Base-by-base conservation (phyloP, 2,329 filamentous ascomycete genomes). In the Diaporthe australafricana region DNA sequence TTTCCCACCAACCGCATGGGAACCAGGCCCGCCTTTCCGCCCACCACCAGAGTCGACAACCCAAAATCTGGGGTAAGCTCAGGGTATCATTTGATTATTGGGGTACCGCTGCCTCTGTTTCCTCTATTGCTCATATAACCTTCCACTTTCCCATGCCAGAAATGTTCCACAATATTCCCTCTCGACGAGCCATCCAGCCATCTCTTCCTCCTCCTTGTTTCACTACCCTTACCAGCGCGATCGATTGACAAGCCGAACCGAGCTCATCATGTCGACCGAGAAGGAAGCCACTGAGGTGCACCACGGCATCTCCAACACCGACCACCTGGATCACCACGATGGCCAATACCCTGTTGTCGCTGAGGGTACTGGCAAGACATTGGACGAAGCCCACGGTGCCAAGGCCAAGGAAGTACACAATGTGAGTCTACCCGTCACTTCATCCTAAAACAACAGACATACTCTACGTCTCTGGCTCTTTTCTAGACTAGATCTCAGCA, bases 381-480 rank as follows among this genome's bases (percentile, higher is more conserved):
- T 73, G 32, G 78, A 75, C 57, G 75, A 76, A 25, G 60, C 67
- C 22, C 76, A 77, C 5, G 81, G 80, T 38, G 81, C 81, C 27
- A 81, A 83, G 73, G 80, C 81, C 22, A 86, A 84, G 77, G 76
- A 76, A 50, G 83, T 84, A 45, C 79, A 80, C 75, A 85, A 84
- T 76, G 82, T 85, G 70, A 77, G 81, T 79, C 38, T n/a, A 11
- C 45, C 35, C 25, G 27, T n/a, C 17, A 16, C 32, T 8, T 27
- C 17, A 22, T 22, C 7, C 30, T 35, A 27, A 5, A 17, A 22
- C 30, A 17, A 1, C 27, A 12, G 17, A 1, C 1, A 35, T 55
- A 32, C 27, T 35, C 1, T 9, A 22, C 30, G 1, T 32, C 20
- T 30, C 4, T 63, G 66, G 32, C 32, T 5, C 32, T 25, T 14